Evolutionary conservation across 2,329 filamentous ascomycete genomes (phyloP), one percentile per base, ranked within the genome.

Genomic region (Cercospora beticola): DNA sequence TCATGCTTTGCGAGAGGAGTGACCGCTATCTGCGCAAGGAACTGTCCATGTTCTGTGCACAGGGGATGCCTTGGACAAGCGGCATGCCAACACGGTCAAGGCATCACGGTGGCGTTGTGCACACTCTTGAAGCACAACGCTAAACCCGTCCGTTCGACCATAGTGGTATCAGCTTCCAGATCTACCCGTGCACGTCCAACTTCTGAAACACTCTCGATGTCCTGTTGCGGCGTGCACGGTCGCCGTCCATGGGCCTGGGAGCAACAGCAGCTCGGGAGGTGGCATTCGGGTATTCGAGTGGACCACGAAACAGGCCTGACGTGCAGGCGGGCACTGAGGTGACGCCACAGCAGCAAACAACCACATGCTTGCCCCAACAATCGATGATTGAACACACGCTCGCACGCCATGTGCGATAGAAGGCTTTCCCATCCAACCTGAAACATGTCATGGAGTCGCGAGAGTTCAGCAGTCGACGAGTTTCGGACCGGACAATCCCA

Each of bases 281-380:
- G 62, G 70, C 70, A 59, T 65, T 60, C 57, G 57, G 61, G 62
- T 49, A 28, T 66, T 59, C 66, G 40, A 63, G 61, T 61, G 62
- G 43, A 58, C 36, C 52, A 52, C 69, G 60, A 70, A 70, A 66
- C 66, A 64, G 66, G 68, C 66, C 57, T 70, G 66, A 66, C 62
- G 63, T 68, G 63, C 65, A 62, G 66, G 60, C 43, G 30, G n/a
- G n/a, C 43, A 40, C 52, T 61, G 68, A 61, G 28, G 26, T 59
- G 10, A 16, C 66, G 64, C 61, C 28, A 49, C 60, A 63, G 59
- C 36, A 69, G 71, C 71, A 71, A 71, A 72, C 70, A 73, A 66
- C 57, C 40, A 52, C 26, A 64, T 36, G 64, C 21, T 56, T 33
- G 9, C 40, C 16, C 23, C 18, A 54, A 23, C n/a, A n/a, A n/a